Base-by-base conservation (phyloP, 257 asterid species). In the Gardenia jasminoides region DNA sequence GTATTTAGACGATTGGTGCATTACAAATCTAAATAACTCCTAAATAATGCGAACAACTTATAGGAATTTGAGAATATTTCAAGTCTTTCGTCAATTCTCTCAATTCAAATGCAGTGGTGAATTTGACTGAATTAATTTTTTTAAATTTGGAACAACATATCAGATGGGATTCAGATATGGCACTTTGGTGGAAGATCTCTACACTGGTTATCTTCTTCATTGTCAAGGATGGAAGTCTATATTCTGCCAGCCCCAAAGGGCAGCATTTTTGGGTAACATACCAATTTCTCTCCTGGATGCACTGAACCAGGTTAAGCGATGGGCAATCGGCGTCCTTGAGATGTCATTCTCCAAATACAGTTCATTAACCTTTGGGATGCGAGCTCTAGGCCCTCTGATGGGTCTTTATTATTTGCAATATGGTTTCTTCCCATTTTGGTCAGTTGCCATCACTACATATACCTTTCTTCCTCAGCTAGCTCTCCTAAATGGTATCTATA, bases 101-200 rank as follows among this genome's bases (percentile, higher is more conserved):
- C n/a, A n/a, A n/a, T n/a, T n/a, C n/a, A n/a, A n/a, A n/a, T n/a
- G n/a, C n/a, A n/a, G n/a, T n/a, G n/a, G 41, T 36, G 4, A 36
- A 36, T 36, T 36, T 36, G 41, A 36, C 41, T 5, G 41, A 36
- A 36, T 2, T 36, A 36, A 36, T 36, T 54, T 54, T 24, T 54
- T 16, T 54, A 33, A 33, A 33, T 30, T 58, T 24, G 78, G 56
- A 9, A 7, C 31, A 33, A 48, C n/a, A 9, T 77, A 79, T 47
- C 85, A 90, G 96, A 81, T 90, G n/a, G 97, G 97, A 0, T 89
- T 92, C 48, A 80, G 90, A 70, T 92, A 92, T 76, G 97, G 97
- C 24, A 88, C 97, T 0, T 74, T 92, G 75, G 96, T 89, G 59
- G 97, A 92, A 84, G 97, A 92, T 80, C 88, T 33, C 44, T 89